A percentile compares a stretch with the other conserved stretches of the same genome.
phyloP scores from a whole-genome alignment of 2,329 filamentous ascomycete genomes.

The Monilinia fructicola region DNA sequence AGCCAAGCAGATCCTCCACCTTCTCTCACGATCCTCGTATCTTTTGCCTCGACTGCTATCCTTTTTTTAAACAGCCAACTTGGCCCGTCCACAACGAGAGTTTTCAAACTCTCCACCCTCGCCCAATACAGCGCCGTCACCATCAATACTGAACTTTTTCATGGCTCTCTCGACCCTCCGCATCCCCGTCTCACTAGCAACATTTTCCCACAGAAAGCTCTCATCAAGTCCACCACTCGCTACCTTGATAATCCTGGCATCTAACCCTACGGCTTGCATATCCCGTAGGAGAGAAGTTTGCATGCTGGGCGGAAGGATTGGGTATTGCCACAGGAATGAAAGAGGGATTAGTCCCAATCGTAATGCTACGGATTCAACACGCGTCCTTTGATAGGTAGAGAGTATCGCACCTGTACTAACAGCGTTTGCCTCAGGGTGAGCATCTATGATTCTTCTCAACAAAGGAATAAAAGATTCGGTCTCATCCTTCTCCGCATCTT shows the following conservation, averaged over 20 bases:
- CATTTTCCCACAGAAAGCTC: conserved; percentile 75
- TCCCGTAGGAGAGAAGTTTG: conserved; percentile 66
- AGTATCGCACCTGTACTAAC: conserved; percentile 89
- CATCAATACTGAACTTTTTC: conserved; percentile 63
- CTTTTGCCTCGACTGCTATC: conserved; percentile 60
- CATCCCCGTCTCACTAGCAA: conserved; percentile 57
- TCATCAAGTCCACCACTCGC: conserved; percentile 87
- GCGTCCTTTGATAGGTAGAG: conserved; percentile 91
- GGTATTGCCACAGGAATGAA: conserved; percentile 91
- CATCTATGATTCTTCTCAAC: conserved; percentile 62
- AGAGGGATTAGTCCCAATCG: conserved; percentile 80
- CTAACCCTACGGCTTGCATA: conserved; percentile 75
- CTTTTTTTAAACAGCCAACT: conserved; percentile 66
- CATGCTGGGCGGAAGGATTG: conserved; percentile 59
- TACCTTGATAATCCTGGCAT: conserved; percentile 93
- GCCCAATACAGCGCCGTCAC: conserved; percentile 73
- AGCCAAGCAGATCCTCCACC: conserved; percentile 79
- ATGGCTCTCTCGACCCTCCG: conserved; percentile 54
- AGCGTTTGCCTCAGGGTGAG: conserved; percentile 80
- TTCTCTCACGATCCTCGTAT: conserved; percentile 57
- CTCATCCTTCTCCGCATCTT: conserved; percentile 59
- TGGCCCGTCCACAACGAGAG: conserved; percentile 81
- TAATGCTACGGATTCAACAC: conserved; percentile 89
- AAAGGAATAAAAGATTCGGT: conserved; percentile 83
- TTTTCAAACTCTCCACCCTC: conserved; percentile 96